A percentile compares a stretch with the other conserved stretches of the same genome.
Conservation (phyloP, 768 basidiomycete genomes). For the Cubamyces sp. region DNA sequence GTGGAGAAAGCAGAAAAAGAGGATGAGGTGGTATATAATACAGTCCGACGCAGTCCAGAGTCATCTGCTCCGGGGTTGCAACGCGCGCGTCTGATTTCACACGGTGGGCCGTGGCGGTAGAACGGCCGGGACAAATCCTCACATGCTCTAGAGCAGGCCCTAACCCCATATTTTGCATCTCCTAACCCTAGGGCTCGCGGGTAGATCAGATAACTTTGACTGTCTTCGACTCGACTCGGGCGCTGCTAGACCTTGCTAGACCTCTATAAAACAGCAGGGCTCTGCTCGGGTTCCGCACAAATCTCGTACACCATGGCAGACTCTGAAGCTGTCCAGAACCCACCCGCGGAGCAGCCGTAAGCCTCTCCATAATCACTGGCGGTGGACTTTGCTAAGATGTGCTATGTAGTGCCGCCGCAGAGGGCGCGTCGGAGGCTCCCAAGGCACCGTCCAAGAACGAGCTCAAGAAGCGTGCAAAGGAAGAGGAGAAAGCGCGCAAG, state of each 20-base stretch:
- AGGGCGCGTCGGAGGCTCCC: slow-evolving; percentile 30
- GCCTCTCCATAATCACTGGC: neutral
- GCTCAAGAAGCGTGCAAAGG: slow-evolving; percentile 89
- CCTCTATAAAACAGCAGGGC: slow-evolving; percentile 19
- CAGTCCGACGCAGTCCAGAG: slow-evolving; percentile 3
- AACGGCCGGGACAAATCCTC: slow-evolving; percentile 19
- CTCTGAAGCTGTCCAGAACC: slow-evolving; percentile 23
- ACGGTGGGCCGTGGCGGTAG: slow-evolving; percentile 24
- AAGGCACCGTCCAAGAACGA: slow-evolving; percentile 82
- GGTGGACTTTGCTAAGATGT: neutral
- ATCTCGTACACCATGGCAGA: slow-evolving; percentile 31
- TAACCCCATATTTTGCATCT: slow-evolving; percentile 15
- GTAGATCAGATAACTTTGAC: slow-evolving; percentile 22
- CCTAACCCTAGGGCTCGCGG: slow-evolving; percentile 13
- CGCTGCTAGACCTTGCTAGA: slow-evolving; percentile 5
- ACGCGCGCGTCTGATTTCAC: slow-evolving; percentile 16
- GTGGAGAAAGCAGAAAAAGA: slow-evolving; percentile 28
- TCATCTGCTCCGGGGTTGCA: slow-evolving; percentile 1
- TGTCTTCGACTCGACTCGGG: slow-evolving; percentile 18
- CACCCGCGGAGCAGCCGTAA: slow-evolving; percentile 25
- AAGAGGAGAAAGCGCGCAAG: slow-evolving; percentile 88
- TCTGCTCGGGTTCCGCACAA: neutral
- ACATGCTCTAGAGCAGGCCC: slow-evolving; percentile 11
- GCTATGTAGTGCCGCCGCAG: slow-evolving; percentile 18
- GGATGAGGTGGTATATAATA: slow-evolving; percentile 18